A percentile compares a stretch with the other conserved stretches of the same genome.
Evolutionary conservation across 2,329 filamentous ascomycete species (phyloP).

Genomic region (Colletotrichum noveboracense): DNA sequence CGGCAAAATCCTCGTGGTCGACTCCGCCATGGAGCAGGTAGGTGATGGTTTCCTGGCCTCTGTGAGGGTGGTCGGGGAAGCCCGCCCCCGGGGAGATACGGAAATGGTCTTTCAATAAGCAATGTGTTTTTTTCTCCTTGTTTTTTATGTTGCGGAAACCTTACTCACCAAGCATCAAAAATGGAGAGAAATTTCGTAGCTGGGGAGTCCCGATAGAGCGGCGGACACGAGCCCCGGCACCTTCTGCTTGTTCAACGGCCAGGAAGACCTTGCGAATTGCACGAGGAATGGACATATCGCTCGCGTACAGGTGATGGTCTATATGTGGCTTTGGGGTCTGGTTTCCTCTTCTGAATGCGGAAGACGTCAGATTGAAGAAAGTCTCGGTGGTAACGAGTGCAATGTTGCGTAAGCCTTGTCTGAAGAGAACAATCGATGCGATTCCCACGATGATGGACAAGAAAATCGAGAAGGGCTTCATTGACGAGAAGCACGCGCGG

Average conservation of each 20-base stretch:
- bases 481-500: conserved; percentile 17
- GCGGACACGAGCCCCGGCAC: conserved; percentile 84
- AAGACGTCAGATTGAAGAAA: conserved; percentile 19
- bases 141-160: conserved; percentile 50
- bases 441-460: conserved; percentile 33
- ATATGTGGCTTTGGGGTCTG: neutral
- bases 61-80: conserved; percentile 86
- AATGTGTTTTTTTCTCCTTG: conserved; percentile 58
- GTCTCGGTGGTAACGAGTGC: conserved; percentile 6
- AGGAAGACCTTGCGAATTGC: conserved; percentile 84
- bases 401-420: conserved; percentile 26
- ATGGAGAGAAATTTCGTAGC: conserved; percentile 86
- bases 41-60: conserved; percentile 87
- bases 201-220: conserved; percentile 85
- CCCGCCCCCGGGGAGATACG: conserved; percentile 79
- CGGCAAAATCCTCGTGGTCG: conserved; percentile 92
- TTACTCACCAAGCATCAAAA: conserved; percentile 94
- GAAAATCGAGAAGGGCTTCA: conserved; percentile 35
- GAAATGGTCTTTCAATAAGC: conserved; percentile 85
- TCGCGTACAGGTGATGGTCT: conserved; percentile 32
- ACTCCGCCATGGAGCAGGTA: conserved; percentile 86
- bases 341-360: neutral
- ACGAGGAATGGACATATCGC: conserved; percentile 72
- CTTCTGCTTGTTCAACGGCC: conserved; percentile 85
- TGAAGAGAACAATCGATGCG: conserved; percentile 30